Evolutionary conservation across 2,329 filamentous ascomycete genomes (phyloP).

Genomic region (Xenoacremonium recifei): DNA sequence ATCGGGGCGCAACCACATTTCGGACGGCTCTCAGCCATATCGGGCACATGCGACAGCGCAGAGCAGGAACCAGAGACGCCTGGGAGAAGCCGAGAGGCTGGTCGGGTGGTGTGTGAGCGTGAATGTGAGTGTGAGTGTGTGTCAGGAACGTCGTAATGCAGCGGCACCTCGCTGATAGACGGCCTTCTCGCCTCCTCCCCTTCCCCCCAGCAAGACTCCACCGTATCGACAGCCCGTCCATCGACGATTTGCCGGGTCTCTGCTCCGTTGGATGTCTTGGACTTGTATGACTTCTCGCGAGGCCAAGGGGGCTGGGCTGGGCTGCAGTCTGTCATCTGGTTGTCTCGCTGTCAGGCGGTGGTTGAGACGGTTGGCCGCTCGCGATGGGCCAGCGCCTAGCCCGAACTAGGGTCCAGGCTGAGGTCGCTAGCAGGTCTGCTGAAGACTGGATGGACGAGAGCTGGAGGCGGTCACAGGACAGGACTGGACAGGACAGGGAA

Average conservation of each 20-base stretch:
- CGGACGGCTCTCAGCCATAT: too few relatives aligned
- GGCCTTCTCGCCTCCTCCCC: too few relatives aligned
- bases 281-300: too few relatives aligned
- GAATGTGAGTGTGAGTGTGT: conserved; percentile 14
- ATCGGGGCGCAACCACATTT: too few relatives aligned
- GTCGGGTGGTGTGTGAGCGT: conserved; percentile 14
- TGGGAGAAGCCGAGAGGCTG: too few relatives aligned
- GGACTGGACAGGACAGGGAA: conserved; percentile 5
- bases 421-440: conserved; percentile 20
- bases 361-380: conserved; percentile 22
- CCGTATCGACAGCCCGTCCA: neutral
- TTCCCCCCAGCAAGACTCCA: too few relatives aligned
- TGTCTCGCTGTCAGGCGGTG: too few relatives aligned
- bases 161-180: conserved; percentile 6
- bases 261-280: too few relatives aligned
- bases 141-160: conserved; percentile 8
- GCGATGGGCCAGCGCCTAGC: conserved; percentile 20
- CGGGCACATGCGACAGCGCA: too few relatives aligned
- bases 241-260: neutral
- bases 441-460: neutral
- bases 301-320: conserved; percentile 22
- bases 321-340: too few relatives aligned
- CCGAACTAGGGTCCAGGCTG: conserved; percentile 20
- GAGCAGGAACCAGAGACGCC: too few relatives aligned
- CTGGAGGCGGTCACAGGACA: conserved; percentile 13